phyloP scores from a whole-genome alignment of 805 yeast species.

The Priceomyces carsonii region DNA sequence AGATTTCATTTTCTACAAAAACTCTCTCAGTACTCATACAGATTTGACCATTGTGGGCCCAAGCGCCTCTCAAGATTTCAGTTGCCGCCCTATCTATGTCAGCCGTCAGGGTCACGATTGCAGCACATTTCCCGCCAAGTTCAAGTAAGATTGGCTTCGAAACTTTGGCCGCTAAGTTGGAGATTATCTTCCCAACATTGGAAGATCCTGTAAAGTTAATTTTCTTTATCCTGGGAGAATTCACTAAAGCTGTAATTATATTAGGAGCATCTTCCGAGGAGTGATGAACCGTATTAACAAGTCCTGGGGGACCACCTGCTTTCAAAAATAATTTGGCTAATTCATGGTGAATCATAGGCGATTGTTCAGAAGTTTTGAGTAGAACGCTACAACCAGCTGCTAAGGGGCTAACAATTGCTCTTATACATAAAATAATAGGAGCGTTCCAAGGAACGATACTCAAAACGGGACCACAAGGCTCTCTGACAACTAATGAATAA shows the following conservation, averaged over 20 bases:
- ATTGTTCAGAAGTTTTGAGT: constrained; percentile 41
- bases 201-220: constrained; percentile 50
- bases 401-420: constrained; percentile 44
- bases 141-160: constrained; percentile 44
- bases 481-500: constrained; percentile 28
- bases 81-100: constrained; percentile 32
- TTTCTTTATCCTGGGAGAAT: constrained; percentile 28
- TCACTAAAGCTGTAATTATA: constrained; percentile 26
- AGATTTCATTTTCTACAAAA: constrained; percentile 23
- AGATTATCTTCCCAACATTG: constrained; percentile 35
- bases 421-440: constrained; percentile 39
- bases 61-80: constrained; percentile 28
- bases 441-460: constrained; percentile 53
- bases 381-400: constrained; percentile 52
- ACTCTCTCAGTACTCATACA: constrained; percentile 47
- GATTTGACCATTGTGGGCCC: constrained; percentile 48
- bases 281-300: constrained; percentile 34
- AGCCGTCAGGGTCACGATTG: constrained; percentile 33
- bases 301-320: constrained; percentile 39
- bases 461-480: constrained; percentile 47
- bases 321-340: constrained; percentile 31
- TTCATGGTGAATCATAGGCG: constrained; percentile 32
- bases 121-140: constrained; percentile 45
- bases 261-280: constrained; percentile 22
- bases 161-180: constrained; percentile 33